Evolutionary conservation across 2,329 filamentous ascomycete species (phyloP), one percentile per base, ranked within the genome.

Genomic region (Colletotrichum sp.): DNA sequence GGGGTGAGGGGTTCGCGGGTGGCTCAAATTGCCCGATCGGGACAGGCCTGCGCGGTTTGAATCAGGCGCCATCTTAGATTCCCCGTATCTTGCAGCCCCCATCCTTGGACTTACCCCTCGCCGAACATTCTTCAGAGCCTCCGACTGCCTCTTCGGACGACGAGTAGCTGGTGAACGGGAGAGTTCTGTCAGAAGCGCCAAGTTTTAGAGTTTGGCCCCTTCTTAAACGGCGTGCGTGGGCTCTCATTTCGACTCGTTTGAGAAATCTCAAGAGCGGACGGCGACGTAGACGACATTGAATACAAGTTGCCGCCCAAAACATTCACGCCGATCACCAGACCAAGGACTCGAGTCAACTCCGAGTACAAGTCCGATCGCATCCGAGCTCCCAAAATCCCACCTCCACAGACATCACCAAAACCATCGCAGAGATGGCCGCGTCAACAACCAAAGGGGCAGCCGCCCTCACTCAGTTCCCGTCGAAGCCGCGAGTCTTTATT

Each of bases 401-500:
- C 58, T 30, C 18, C 28, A n/a, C 36, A 32, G n/a, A 52, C 30
- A 48, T n/a, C 67, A 28, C 56, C 32, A 28, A 8, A 58, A 18
- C 18, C 24, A 28, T 58, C 15, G 7, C 15, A n/a, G 4, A 65
- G 7, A 75, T 75, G 72, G 38, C 61, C 6, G 15, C 67, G 6
- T 34, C 68, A 30, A 38, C 38, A 28, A n/a, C 30, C n/a, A 60
- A 13, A 32, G 72, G 72, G 15, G 16, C 30, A 13, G 52, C 34
- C 8, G 52, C 61, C 34, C 66, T 74, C 21, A 61, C 60, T 13
- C 34, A 56, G 21, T 77, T 74, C 58, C 56, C 61, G n/a, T 73
- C 67, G 9, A 84, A 84, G 76, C 83, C 83, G 4, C 81, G 82
- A 9, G 83, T 86, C 12, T 87, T 87, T 24, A 82, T 87, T 71